Evolutionary conservation across 2,329 filamentous ascomycete genomes (phyloP).

Genomic region (Penicillium sp.): DNA sequence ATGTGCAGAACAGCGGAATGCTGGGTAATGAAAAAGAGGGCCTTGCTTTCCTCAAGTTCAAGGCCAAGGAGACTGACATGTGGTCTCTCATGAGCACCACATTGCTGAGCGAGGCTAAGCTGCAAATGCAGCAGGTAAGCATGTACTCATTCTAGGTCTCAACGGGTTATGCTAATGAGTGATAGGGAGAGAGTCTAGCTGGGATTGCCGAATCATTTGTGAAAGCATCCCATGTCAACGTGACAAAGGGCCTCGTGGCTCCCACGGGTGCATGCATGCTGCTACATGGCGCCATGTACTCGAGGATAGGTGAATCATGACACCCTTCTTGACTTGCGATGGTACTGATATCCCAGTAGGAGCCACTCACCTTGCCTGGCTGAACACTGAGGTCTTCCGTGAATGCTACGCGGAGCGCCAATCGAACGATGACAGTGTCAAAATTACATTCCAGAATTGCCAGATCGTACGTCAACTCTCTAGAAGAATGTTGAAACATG

Average conservation of each 20-base stretch:
- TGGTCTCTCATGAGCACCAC: conserved; percentile 80
- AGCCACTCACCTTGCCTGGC: conserved; percentile 52
- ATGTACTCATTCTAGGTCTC: background rate
- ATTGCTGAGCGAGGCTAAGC: conserved; percentile 78
- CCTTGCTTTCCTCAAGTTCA: conserved; percentile 75
- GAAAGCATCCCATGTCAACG: conserved; percentile 76
- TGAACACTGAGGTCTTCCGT: conserved; percentile 68
- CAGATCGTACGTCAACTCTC: conserved; percentile 49
- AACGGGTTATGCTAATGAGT: conserved; percentile 17
- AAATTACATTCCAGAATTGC: conserved; percentile 67
- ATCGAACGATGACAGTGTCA: conserved; percentile 73
- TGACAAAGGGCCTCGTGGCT: conserved; percentile 69
- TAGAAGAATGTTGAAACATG: background rate
- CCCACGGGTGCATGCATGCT: conserved; percentile 72
- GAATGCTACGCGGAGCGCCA: conserved; percentile 63
- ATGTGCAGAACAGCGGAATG: conserved; percentile 67
- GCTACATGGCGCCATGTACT: conserved; percentile 69
- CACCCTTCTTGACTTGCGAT: background rate
- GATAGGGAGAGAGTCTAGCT: conserved; percentile 54
- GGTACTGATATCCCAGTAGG: conserved; percentile 37
- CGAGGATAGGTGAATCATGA: conserved; percentile 61
- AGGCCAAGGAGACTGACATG: conserved; percentile 81
- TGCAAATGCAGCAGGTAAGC: conserved; percentile 67
- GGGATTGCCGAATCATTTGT: conserved; percentile 71
- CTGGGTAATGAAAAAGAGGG: conserved; percentile 76